Percentiles rank a stretch among this genome's conserved stretches.
phyloP scores from a whole-genome alignment of 768 basidiomycete species.

The Crassisporium funariophilum region DNA sequence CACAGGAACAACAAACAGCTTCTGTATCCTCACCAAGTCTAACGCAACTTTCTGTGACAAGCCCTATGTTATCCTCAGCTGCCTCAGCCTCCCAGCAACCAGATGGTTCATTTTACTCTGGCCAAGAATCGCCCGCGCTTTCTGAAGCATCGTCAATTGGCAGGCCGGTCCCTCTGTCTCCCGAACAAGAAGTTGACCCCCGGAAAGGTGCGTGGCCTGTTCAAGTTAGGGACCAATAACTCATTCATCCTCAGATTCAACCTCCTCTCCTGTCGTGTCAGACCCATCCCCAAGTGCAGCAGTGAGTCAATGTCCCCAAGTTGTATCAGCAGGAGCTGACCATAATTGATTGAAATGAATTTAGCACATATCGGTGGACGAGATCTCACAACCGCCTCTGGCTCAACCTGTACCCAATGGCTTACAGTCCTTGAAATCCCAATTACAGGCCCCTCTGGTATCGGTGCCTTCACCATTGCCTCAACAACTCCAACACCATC shows the following conservation, averaged over 20 bases:
- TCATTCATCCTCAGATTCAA: conserved; percentile 38
- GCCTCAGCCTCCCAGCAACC: conserved; percentile 68
- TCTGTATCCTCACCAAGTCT: conserved; percentile 75
- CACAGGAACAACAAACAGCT: conserved; percentile 44
- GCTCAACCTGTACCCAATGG: conserved; percentile 31
- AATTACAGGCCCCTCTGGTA: conserved; percentile 29
- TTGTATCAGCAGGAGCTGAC: not conserved
- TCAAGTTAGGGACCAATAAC: conserved; percentile 9
- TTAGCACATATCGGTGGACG: conserved; percentile 40
- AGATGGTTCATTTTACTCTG: conserved; percentile 70
- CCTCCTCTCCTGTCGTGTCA: conserved; percentile 45
- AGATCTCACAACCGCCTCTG: conserved; percentile 39
- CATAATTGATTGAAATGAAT: conserved; percentile 11
- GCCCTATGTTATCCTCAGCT: conserved; percentile 79
- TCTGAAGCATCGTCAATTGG: conserved; percentile 59
- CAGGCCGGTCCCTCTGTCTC: conserved; percentile 58
- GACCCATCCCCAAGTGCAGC: conserved; percentile 42
- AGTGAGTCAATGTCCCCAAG: conserved; percentile 39
- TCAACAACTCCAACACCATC: conserved; percentile 42
- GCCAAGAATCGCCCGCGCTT: conserved; percentile 70
- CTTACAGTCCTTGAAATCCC: conserved; percentile 23
- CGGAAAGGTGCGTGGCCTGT: conserved; percentile 48
- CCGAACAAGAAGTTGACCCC: conserved; percentile 42
- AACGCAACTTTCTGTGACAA: conserved; percentile 83
- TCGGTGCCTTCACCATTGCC: conserved; percentile 42